phyloP scores from a whole-genome alignment of 371 early-diverging fungal species.

The Capniomyces stellatus region DNA sequence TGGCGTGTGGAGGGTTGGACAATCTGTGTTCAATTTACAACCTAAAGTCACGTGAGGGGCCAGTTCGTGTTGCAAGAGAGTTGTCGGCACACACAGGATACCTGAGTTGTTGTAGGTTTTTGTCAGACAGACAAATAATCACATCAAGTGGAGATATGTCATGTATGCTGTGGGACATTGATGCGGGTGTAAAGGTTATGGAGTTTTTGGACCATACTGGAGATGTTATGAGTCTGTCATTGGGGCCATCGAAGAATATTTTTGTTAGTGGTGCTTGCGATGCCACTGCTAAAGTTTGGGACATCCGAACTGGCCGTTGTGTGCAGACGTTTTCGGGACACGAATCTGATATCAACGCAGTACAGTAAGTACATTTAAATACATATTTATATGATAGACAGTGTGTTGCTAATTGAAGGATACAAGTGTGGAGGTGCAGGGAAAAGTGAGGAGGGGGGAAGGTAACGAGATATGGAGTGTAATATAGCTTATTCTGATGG shows the following conservation, averaged over 20 bases:
- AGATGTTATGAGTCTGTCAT: conserved; percentile 87
- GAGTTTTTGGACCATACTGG: conserved; percentile 96
- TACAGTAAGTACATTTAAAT: conserved; percentile 46
- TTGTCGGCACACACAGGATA: conserved; percentile 90
- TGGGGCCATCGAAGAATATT: conserved; percentile 77
- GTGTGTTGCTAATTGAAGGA: too few relatives aligned
- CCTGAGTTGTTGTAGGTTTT: conserved; percentile 88
- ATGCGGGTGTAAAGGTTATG: conserved; percentile 78
- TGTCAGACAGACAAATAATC: conserved; percentile 83
- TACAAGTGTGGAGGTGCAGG: too few relatives aligned
- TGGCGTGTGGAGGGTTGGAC: conserved; percentile 98
- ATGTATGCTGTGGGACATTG: conserved; percentile 97
- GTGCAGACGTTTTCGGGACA: conserved; percentile 94
- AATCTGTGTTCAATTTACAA: conserved; percentile 96
- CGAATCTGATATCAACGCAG: conserved; percentile 94
- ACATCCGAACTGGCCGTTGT: conserved; percentile 80
- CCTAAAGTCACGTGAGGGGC: conserved; percentile 69
- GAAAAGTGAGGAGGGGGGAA: too few relatives aligned
- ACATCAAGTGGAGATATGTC: conserved; percentile 94
- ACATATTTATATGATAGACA: too few relatives aligned
- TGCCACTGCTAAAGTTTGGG: conserved; percentile 96
- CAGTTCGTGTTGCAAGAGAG: conserved; percentile 80
- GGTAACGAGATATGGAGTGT: too few relatives aligned
- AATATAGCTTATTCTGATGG: too few relatives aligned
- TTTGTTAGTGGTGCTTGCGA: conserved; percentile 97